A percentile compares a stretch with the other conserved stretches of the same genome.
phyloP scores from a whole-genome alignment of 768 basidiomycete species.

The Rhodotorula babjevae region DNA sequence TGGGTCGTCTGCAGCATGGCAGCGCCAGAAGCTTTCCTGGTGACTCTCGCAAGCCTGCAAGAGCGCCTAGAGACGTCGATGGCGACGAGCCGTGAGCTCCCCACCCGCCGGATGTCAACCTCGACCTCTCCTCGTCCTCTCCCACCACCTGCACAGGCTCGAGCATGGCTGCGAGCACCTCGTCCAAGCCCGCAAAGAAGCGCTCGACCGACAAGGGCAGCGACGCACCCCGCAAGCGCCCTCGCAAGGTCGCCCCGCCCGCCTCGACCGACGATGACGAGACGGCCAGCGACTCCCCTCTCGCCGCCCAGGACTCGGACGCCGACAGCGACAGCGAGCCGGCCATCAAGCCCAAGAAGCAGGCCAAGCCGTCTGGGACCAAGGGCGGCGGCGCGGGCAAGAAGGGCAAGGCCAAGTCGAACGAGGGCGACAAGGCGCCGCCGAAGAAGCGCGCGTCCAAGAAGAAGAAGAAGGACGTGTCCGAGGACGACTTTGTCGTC shows the following conservation, averaged over 20 bases:
- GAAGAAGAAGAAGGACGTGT: conserved; percentile 3
- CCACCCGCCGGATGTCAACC: not conserved
- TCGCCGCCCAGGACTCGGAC: not conserved
- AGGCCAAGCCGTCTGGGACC: conserved; percentile 6
- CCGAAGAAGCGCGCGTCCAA: conserved; percentile 6
- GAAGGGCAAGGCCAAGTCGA: conserved; percentile 20
- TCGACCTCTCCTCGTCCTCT: not conserved
- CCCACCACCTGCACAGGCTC: too few species aligned
- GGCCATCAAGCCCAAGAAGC: not conserved
- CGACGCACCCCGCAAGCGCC: not conserved
- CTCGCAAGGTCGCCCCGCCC: not conserved
- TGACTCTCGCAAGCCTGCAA: too few species aligned
- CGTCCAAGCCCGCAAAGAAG: not conserved
- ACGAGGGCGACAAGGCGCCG: not conserved
- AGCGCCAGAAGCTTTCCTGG: too few species aligned
- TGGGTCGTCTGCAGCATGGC: too few species aligned
- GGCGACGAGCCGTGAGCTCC: too few species aligned
- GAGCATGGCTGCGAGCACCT: not conserved
- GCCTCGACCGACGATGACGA: not conserved
- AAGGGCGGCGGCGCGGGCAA: conserved; percentile 5
- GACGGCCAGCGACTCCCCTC: not conserved
- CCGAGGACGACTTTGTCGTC: not conserved
- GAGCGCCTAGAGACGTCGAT: not conserved
- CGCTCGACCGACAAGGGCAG: not conserved
- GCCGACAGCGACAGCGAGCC: not conserved